Conservation (phyloP, 2,329 filamentous ascomycete genomes). For the Colletotrichum sp. region DNA sequence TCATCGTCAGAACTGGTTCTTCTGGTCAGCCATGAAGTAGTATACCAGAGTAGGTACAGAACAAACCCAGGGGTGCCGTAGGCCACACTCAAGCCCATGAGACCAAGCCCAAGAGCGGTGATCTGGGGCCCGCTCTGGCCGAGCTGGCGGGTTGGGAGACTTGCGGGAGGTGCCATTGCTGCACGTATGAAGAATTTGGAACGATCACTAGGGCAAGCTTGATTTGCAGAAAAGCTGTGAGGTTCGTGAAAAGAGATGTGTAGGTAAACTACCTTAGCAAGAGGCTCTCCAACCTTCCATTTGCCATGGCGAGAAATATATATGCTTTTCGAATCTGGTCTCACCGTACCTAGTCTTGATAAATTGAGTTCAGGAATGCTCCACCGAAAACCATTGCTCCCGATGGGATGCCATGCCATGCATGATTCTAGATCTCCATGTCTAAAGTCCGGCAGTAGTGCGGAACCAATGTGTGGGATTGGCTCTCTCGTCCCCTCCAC, state of each 20-base stretch:
- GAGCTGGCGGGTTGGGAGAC: conserved; percentile 45
- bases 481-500: not conserved
- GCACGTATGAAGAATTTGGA: accelerated
- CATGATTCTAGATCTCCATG: not conserved
- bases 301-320: not conserved
- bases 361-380: not conserved
- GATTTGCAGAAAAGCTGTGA: not conserved
- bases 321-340: not conserved
- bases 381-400: not conserved
- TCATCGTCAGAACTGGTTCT: conserved; percentile 51
- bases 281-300: not conserved
- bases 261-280: not conserved
- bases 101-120: conserved; percentile 55
- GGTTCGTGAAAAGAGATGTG: not conserved
- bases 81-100: conserved; percentile 52
- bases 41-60: accelerated
- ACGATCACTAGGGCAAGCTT: not conserved
- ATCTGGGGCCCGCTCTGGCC: conserved; percentile 58
- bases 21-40: not conserved
- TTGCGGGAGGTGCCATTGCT: not conserved
- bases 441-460: not conserved
- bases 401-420: not conserved
- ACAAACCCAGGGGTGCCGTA: conserved; percentile 34
- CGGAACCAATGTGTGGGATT: accelerated
- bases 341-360: not conserved